phyloP scores from a whole-genome alignment of 2,329 filamentous ascomycete species.

The Hypoxylon sp. region DNA sequence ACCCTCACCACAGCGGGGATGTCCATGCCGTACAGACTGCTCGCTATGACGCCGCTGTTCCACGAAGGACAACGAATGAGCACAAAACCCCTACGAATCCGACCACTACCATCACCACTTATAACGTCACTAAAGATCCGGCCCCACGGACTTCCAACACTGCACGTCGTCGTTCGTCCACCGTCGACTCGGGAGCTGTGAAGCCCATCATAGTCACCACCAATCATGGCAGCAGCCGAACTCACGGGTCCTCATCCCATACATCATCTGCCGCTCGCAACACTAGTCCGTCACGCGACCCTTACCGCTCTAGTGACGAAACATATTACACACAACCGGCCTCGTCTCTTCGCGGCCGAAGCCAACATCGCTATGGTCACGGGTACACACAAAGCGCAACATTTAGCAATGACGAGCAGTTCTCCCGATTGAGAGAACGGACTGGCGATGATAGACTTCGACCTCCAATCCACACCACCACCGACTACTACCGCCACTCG shows the following conservation, averaged over 20 bases:
- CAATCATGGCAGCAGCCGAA: constrained; percentile 51
- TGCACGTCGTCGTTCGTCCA: constrained; percentile 58
- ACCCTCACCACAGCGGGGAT: constrained; percentile 61
- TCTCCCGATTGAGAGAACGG: constrained; percentile 59
- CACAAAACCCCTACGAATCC: constrained; percentile 45
- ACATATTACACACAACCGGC: constrained; percentile 66
- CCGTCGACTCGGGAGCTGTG: constrained; percentile 58
- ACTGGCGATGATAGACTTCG: constrained; percentile 54
- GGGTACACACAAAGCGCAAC: constrained; percentile 56
- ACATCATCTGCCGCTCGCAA: constrained; percentile 48
- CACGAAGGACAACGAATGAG: constrained; percentile 50
- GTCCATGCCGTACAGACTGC: constrained; percentile 61
- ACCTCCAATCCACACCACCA: constrained; percentile 47
- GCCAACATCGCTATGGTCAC: constrained; percentile 52
- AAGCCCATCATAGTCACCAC: constrained; percentile 68
- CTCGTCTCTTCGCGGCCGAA: constrained; percentile 62
- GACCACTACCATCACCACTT: constrained; percentile 61
- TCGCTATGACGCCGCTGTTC: constrained; percentile 46
- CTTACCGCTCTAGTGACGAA: constrained; percentile 62
- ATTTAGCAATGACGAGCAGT: constrained; percentile 61
- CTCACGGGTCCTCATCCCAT: constrained; percentile 53
- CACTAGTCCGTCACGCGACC: constrained; percentile 60
- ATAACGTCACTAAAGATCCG: constrained; percentile 64
- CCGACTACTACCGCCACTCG: constrained; percentile 57
- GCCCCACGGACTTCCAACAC: constrained; percentile 56